These are phyloP conservation scores for Aspergillus ellipticus DNA, from an alignment of 495 filamentous ascomycete genomes.

Conservation along the genomic window DNA sequence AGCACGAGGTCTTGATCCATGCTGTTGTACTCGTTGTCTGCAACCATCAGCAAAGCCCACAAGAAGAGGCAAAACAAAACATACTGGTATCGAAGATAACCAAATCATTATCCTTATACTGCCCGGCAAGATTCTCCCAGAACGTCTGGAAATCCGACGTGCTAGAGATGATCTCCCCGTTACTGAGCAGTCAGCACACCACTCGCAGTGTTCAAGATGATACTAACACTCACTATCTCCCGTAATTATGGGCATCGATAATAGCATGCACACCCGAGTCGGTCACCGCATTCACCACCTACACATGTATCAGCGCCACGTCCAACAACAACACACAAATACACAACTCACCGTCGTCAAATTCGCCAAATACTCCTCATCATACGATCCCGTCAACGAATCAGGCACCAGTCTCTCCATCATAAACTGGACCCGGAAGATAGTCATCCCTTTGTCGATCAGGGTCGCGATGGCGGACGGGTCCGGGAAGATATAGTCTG, in stretches of 20 bases:
- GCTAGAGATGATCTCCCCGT: slow-evolving; percentile 61
- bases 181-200: slow-evolving; percentile 39
- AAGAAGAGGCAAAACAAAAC: neutral
- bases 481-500: slow-evolving; percentile 59
- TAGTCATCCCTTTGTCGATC: slow-evolving; percentile 61
- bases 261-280: slow-evolving; percentile 60
- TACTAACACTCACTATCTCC: slow-evolving; percentile 42
- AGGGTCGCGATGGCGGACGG: slow-evolving; percentile 55
- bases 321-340: neutral
- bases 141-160: slow-evolving; percentile 55
- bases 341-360: slow-evolving; percentile 38
- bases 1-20: slow-evolving; percentile 67
- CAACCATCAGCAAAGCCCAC: neutral
- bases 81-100: slow-evolving; percentile 59
- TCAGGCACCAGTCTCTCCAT: slow-evolving; percentile 66
- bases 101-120: slow-evolving; percentile 55
- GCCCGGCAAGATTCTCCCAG: slow-evolving; percentile 59
- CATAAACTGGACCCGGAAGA: slow-evolving; percentile 65
- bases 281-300: slow-evolving; percentile 61
- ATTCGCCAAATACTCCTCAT: slow-evolving; percentile 38
- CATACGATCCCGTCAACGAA: slow-evolving; percentile 39
- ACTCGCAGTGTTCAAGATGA: no score
- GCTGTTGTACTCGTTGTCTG: slow-evolving; percentile 73
- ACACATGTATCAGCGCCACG: neutral
- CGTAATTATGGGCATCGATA: slow-evolving; percentile 71